Conservation (phyloP, 1,284 basidiomycete genomes). For the Sanghuangporus weigelae region DNA sequence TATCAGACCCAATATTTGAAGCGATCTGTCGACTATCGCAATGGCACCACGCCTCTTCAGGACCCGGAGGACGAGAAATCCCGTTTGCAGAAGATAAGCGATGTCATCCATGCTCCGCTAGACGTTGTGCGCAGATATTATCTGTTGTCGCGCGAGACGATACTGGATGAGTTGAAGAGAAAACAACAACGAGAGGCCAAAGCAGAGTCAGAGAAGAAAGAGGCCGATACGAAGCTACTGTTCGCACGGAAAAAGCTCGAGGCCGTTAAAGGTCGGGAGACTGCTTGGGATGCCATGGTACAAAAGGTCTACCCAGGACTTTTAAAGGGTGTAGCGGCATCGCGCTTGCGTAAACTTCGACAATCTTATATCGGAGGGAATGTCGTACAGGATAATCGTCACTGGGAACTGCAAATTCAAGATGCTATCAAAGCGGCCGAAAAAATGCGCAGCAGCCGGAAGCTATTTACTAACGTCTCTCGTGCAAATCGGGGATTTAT, state of each 20-base stretch:
- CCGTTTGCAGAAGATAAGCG: constrained; percentile 42
- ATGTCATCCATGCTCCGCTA: constrained; percentile 52
- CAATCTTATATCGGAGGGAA: constrained; percentile 51
- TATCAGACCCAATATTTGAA: constrained; percentile 61
- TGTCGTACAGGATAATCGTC: constrained; percentile 40
- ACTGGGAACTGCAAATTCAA: constrained; percentile 59
- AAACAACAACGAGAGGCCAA: constrained; percentile 15
- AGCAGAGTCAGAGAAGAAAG: constrained; percentile 26
- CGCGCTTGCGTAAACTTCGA: constrained; percentile 49
- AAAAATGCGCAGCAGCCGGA: constrained; percentile 21
- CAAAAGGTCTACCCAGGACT: constrained; percentile 46
- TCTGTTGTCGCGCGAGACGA: constrained; percentile 32
- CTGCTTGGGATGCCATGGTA: constrained; percentile 59
- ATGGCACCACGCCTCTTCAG: constrained; percentile 46
- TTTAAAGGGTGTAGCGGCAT: constrained; percentile 40
- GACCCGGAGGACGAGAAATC: constrained; percentile 35
- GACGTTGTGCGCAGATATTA: constrained; percentile 45
- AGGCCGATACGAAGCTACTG: constrained; percentile 26
- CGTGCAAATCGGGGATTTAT: constrained; percentile 3
- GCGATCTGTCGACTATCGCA: constrained; percentile 39
- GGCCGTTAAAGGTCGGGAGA: constrained; percentile 47
- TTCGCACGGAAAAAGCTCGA: constrained; percentile 39
- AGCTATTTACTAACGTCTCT: constrained; percentile 35
- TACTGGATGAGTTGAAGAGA: constrained; percentile 38
- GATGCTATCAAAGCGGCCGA: constrained; percentile 17